Conservation (phyloP, 169 alveolate species). For the Toxoplasma gondii region DNA sequence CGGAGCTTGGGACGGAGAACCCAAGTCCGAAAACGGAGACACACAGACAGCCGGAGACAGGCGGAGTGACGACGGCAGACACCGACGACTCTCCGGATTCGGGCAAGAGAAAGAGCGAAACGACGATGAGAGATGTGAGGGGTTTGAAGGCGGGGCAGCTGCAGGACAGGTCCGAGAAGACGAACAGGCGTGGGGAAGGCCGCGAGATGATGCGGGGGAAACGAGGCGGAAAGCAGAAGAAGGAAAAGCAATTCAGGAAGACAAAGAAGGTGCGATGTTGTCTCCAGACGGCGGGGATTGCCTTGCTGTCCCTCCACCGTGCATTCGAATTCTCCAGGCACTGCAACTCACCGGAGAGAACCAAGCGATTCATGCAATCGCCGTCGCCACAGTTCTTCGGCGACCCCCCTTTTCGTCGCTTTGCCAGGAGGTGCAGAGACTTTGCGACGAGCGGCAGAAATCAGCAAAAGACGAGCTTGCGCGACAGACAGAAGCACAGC, state of each 20-base stretch:
- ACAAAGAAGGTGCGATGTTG: background rate
- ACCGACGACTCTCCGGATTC: background rate
- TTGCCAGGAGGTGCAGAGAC: background rate
- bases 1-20: background rate
- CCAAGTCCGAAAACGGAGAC: background rate
- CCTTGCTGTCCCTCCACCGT: conserved; percentile 63
- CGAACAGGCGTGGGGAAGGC: background rate
- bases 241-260: background rate
- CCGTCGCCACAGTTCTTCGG: background rate
- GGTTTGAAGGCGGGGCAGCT: background rate
- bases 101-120: background rate
- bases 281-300: conserved; percentile 24
- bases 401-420: background rate
- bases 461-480: background rate
- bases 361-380: conserved; percentile 28
- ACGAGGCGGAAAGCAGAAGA: background rate
- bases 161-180: too few relatives aligned
- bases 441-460: background rate
- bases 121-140: background rate
- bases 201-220: background rate
- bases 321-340: conserved; percentile 57
- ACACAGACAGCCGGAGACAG: background rate
- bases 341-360: conserved; percentile 44
- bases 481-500: background rate
- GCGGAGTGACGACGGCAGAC: background rate